A percentile compares a stretch with the other conserved stretches of the same genome.
Conservation (phyloP, 106 monocot species). For the Amphibolis antarctica region DNA sequence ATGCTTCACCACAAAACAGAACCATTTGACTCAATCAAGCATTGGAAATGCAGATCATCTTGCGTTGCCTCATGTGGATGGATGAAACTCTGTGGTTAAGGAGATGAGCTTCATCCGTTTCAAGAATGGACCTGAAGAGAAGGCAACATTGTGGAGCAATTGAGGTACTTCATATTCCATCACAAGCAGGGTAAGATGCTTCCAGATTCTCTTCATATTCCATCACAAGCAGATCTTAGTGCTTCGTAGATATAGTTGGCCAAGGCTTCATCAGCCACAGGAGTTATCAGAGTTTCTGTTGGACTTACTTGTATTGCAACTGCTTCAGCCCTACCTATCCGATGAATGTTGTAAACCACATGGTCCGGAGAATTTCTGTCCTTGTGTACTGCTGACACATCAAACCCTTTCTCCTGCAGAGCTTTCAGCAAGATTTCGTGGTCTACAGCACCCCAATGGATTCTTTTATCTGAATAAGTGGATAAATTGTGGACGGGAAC, state of each 20-base stretch:
- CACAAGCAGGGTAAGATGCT: too few species aligned
- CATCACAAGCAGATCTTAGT: not conserved
- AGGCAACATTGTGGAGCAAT: too few species aligned
- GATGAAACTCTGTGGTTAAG: too few species aligned
- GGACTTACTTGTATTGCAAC: not conserved
- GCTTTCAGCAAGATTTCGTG: not conserved
- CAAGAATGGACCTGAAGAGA: too few species aligned
- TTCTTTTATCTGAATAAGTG: not conserved
- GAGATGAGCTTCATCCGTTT: too few species aligned
- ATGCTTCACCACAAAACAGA: too few species aligned
- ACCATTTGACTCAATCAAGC: too few species aligned
- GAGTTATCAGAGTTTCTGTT: not conserved
- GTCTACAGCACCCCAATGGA: constrained; percentile 3
- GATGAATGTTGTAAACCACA: not conserved
- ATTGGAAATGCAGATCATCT: too few species aligned
- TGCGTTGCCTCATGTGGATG: too few species aligned
- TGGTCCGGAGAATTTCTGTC: not conserved
- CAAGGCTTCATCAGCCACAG: not conserved
- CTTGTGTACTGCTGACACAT: not conserved
- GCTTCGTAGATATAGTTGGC: not conserved
- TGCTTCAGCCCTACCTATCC: not conserved
- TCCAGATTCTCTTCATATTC: constrained; percentile 1
- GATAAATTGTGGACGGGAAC: not conserved
- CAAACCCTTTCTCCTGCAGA: not conserved
- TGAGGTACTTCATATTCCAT: too few species aligned